phyloP scores from a whole-genome alignment of 176 grass and related monocot species.

The Paspalum vaginatum region DNA sequence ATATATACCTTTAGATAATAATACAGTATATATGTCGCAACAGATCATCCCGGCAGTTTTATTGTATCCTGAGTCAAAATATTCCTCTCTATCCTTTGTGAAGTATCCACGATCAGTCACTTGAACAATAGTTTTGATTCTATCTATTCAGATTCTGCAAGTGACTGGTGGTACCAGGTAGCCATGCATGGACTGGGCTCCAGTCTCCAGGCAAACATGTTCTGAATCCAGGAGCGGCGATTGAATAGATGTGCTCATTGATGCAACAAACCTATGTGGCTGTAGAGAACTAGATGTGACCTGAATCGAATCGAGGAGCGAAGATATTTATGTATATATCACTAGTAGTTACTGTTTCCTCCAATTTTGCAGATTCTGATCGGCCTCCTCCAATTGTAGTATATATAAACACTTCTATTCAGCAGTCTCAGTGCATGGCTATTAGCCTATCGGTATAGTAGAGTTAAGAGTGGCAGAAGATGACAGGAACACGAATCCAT shows the following conservation, averaged over 20 bases:
- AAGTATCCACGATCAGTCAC: not conserved
- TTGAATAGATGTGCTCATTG: not conserved
- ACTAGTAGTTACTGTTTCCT: too few relatives aligned
- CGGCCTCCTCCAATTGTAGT: too few relatives aligned
- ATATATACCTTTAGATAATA: conserved; percentile 17
- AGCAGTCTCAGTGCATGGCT: not conserved
- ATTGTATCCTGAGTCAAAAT: not conserved
- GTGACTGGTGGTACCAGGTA: not conserved
- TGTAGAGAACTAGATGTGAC: not conserved
- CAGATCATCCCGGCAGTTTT: not conserved
- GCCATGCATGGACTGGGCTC: not conserved
- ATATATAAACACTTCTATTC: too few relatives aligned
- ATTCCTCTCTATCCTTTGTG: conserved; percentile 41
- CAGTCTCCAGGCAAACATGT: not conserved
- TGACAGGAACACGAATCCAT: not conserved
- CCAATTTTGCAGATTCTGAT: too few relatives aligned
- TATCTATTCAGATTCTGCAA: not conserved
- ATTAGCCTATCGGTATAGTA: not conserved
- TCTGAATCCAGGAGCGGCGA: not conserved
- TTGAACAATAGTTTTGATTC: not conserved
- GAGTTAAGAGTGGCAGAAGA: not conserved
- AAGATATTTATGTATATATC: too few relatives aligned
- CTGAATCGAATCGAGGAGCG: too few relatives aligned
- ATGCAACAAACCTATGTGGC: not conserved
- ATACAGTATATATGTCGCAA: too few relatives aligned